phyloP scores from a whole-genome alignment of 306 rosid species.

The Malus asiatica region DNA sequence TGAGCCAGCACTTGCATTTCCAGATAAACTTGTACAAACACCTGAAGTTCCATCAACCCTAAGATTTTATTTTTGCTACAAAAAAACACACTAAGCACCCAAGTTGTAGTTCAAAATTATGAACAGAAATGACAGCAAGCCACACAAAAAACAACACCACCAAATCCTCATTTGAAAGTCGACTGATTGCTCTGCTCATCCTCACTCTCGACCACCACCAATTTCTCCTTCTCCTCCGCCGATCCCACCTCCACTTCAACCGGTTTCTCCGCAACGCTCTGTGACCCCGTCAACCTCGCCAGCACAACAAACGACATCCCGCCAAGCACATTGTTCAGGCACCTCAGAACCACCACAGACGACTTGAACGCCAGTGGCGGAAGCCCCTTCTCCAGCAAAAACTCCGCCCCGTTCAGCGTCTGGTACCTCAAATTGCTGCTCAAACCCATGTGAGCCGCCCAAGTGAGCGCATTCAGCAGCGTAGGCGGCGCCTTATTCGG shows the following conservation, averaged over 20 bases:
- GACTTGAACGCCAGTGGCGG: constrained; percentile 66
- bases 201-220: constrained; percentile 35
- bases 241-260: constrained; percentile 17
- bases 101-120: neutral
- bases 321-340: constrained; percentile 75
- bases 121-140: constrained; percentile 12
- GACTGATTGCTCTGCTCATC: constrained; percentile 40
- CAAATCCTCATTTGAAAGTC: constrained; percentile 44
- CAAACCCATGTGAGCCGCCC: constrained; percentile 90
- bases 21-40: neutral
- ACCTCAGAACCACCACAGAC: constrained; percentile 69
- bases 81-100: neutral
- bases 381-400: constrained; percentile 59
- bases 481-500: constrained; percentile 88
- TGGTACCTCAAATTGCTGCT: constrained; percentile 89
- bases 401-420: constrained; percentile 71
- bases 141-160: neutral
- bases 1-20: neutral
- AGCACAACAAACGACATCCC: constrained; percentile 81
- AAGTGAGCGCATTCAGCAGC: constrained; percentile 64
- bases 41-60: neutral
- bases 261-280: constrained; percentile 38
- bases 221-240: constrained; percentile 40
- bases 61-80: neutral
- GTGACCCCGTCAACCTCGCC: constrained; percentile 84